Conservation (phyloP, 768 basidiomycete species). For the Tricholomella constricta region DNA sequence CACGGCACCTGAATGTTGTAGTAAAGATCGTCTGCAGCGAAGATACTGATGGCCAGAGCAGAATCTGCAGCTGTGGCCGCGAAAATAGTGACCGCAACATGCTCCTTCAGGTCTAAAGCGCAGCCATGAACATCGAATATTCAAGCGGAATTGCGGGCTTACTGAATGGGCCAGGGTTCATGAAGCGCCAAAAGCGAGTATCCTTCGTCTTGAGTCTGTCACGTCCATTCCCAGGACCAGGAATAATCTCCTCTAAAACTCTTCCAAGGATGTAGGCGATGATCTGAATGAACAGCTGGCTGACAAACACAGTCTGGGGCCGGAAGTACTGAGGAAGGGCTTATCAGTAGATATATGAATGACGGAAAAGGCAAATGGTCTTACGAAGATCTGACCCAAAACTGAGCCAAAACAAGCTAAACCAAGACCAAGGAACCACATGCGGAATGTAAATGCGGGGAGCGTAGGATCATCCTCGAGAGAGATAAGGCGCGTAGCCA, state of each 20-base stretch:
- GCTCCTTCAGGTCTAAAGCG: constrained; percentile 54
- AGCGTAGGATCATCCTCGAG: constrained; percentile 54
- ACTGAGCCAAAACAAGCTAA: constrained; percentile 59
- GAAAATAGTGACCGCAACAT: constrained; percentile 64
- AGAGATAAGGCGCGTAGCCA: constrained; percentile 50
- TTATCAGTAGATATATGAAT: background rate
- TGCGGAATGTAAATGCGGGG: constrained; percentile 54
- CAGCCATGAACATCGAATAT: too few relatives aligned
- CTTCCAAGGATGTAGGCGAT: constrained; percentile 54
- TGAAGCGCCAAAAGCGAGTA: constrained; percentile 51
- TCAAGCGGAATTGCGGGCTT: too few relatives aligned
- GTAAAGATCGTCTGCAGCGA: constrained; percentile 53
- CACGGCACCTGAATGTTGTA: constrained; percentile 36
- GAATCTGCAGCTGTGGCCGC: constrained; percentile 60
- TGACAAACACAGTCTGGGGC: constrained; percentile 35
- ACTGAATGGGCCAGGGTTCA: constrained; percentile 68
- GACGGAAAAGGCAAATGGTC: constrained; percentile 6
- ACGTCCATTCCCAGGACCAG: constrained; percentile 34
- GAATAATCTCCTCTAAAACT: constrained; percentile 40
- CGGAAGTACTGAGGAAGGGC: constrained; percentile 46
- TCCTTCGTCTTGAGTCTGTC: constrained; percentile 30
- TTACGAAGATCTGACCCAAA: constrained; percentile 49
- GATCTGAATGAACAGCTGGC: constrained; percentile 51
- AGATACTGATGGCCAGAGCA: constrained; percentile 59
- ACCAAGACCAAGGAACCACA: constrained; percentile 56